phyloP scores from a whole-genome alignment of 148 eudicot genomes.

The Rhododendron williamsianum region DNA sequence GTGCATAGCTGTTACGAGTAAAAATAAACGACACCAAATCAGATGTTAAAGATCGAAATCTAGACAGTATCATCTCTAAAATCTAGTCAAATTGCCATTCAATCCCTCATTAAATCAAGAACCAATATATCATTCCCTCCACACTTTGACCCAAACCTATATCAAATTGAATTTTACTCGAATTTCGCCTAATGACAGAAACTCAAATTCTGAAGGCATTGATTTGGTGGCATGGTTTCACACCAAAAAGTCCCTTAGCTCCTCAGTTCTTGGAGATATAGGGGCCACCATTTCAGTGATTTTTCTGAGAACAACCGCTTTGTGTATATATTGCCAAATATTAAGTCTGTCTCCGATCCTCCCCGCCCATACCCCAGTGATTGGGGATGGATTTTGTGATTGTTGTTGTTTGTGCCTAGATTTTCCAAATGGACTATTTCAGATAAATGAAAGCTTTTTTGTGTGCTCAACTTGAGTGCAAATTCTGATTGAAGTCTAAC shows the following conservation, averaged over 20 bases:
- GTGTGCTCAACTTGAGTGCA: too few relatives aligned
- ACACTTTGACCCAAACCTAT: neutral
- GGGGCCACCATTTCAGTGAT: too few relatives aligned
- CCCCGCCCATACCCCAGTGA: too few relatives aligned
- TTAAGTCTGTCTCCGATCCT: too few relatives aligned
- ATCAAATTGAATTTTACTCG: neutral
- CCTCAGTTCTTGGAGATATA: too few relatives aligned
- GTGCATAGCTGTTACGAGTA: conserved; percentile 59
- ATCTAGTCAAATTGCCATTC: neutral
- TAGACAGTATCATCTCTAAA: neutral
- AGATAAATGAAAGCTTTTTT: neutral
- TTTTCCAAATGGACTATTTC: neutral
- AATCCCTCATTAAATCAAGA: neutral
- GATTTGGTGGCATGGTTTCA: too few relatives aligned
- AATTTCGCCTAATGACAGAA: neutral
- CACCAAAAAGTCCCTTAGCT: neutral
- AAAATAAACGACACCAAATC: neutral
- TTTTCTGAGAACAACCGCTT: too few relatives aligned
- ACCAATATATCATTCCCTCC: neutral
- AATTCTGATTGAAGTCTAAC: conserved; percentile 19
- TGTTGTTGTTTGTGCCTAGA: neutral
- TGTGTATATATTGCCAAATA: too few relatives aligned
- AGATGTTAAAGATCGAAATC: neutral
- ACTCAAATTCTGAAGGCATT: neutral
- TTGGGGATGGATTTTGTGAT: too few relatives aligned